Conservation (phyloP, 176 grass and related monocot genomes). For the Alopecurus myosuroides region DNA sequence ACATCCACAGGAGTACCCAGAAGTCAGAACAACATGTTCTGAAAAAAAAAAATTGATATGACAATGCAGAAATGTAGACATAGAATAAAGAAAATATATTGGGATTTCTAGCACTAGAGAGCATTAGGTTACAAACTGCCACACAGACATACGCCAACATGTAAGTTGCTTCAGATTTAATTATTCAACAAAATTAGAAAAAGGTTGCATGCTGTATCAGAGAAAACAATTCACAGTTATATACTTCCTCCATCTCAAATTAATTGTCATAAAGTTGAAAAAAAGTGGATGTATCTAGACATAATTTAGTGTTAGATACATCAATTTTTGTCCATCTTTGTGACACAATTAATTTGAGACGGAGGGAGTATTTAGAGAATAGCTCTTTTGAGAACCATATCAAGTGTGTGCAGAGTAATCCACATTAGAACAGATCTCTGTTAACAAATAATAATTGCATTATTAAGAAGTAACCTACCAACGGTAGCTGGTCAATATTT, state of each 20-base stretch:
- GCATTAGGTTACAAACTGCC: neutral
- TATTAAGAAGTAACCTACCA: slow-evolving; percentile 48
- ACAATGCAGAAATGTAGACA: neutral
- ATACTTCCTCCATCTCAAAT: no score
- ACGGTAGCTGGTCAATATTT: slow-evolving; percentile 73
- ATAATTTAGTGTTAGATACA: no score
- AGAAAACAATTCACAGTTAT: neutral
- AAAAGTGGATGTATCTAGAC: no score
- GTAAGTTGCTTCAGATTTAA: slow-evolving; percentile 12
- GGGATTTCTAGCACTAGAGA: neutral
- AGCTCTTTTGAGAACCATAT: neutral
- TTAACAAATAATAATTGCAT: neutral
- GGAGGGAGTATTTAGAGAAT: neutral
- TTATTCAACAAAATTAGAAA: neutral
- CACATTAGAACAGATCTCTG: neutral
- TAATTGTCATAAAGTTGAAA: no score
- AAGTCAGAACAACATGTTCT: neutral
- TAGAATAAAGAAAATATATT: slow-evolving; percentile 10
- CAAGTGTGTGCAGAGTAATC: neutral
- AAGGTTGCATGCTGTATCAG: neutral
- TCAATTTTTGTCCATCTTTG: no score
- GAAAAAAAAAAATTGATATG: neutral
- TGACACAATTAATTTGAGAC: no score
- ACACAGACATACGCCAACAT: neutral
- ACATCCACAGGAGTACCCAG: slow-evolving; percentile 18